A percentile compares a stretch with the other conserved stretches of the same genome.
These are phyloP conservation scores for Podosphaera xanthii DNA, from an alignment of 2,329 filamentous ascomycete genomes.

Conservation along the genomic window DNA sequence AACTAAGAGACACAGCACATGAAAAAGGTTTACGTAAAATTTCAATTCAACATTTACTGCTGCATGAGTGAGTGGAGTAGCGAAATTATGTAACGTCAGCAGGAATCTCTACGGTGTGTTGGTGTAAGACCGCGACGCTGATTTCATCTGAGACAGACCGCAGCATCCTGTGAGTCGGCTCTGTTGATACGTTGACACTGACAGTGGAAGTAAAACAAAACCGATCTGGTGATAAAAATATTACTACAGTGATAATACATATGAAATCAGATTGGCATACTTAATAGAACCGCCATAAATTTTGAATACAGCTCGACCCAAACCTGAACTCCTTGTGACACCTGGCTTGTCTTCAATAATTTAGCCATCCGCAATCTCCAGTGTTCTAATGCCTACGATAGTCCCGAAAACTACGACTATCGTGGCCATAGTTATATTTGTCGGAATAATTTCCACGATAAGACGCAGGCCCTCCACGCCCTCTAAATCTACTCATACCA, in stretches of 20 bases:
- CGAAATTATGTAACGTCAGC: too few relatives aligned
- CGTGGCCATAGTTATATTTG: slow-evolving; percentile 5
- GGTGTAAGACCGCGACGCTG: too few relatives aligned
- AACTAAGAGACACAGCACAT: too few relatives aligned
- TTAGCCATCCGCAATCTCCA: not conserved
- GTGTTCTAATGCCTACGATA: slow-evolving; percentile 6
- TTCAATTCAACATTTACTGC: too few relatives aligned
- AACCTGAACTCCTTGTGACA: not conserved
- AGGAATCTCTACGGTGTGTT: too few relatives aligned
- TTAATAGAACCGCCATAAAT: not conserved
- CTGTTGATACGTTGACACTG: too few relatives aligned
- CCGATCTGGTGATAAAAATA: too few relatives aligned
- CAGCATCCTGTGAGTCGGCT: too few relatives aligned
- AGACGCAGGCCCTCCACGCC: not conserved
- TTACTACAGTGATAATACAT: not conserved
- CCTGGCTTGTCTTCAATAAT: not conserved
- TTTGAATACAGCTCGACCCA: not conserved
- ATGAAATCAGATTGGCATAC: not conserved
- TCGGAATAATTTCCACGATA: slow-evolving; percentile 1
- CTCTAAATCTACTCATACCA: not conserved
- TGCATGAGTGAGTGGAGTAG: too few relatives aligned
- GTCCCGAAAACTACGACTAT: slow-evolving; percentile 6
- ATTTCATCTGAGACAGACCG: too few relatives aligned
- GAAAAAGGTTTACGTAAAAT: too few relatives aligned
- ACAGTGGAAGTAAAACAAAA: too few relatives aligned